Evolutionary conservation across 73 alveolate genomes (phyloP), one percentile per base, ranked within the genome.

Genomic region (Stentor roeselii): DNA sequence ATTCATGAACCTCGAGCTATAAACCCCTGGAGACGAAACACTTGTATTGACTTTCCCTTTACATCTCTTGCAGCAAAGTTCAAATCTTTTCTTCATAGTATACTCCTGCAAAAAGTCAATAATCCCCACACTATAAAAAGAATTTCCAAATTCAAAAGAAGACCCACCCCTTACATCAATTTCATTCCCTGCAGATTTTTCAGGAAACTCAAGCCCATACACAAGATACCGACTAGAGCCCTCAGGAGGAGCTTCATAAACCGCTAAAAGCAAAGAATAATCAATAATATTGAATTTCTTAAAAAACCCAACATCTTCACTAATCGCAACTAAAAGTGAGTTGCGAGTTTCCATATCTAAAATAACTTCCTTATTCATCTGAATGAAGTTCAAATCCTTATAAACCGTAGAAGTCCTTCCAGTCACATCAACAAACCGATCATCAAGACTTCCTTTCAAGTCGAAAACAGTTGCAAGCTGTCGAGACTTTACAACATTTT

Each of bases 241-340:
- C 1, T 31, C 27, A 58, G 74, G 74, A 58, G 74, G 15, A 21
- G 74, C 41, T 1, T 36, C 14, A 2, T 32, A 21, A 67, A 67
- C 14, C 2, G 42, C 80, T 27, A 67, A 27, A 1, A 67, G 42
- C 41, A 67, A 67, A 32, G 80, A 67, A 32, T 67, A 67, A 40
- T 67, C 80, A 21, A 67, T 67, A 67, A 67, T 67, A 67, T 67
- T 67, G 11, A 67, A 40, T 32, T 67, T 67, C 34, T 21, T 21
- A 67, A 67, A 67, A 11, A 67, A 67, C 37, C 14, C 34, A 21
- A 40, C 21, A 2, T 67, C 80, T 30, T 67, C 80, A 30, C 14
- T 21, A 27, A 67, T n/a, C 41, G n/a, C 67, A 50, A 11, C 21
- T 50, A 50, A 11, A 50, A 50, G 6, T 21, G 6, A 6, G 21